These are phyloP conservation scores for Syzygium grande DNA, from an alignment of 345 rosid species.

Conservation along the genomic window DNA sequence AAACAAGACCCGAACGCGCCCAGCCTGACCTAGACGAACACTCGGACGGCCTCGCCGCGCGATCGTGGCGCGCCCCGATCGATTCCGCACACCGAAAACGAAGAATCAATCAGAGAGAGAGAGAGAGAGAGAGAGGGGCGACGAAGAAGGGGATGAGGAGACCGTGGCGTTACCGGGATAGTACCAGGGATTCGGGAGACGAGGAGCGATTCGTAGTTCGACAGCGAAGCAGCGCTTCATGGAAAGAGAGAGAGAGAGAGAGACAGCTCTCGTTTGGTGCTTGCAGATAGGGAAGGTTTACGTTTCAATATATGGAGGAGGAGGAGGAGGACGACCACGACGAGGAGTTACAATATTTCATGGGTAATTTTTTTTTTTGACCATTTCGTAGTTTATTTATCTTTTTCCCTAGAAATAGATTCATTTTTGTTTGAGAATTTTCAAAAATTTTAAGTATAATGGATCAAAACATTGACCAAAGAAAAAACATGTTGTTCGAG, in stretches of 20 bases:
- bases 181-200: neutral
- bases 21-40: neutral
- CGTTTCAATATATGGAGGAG: neutral
- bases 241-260: neutral
- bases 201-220: neutral
- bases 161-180: neutral
- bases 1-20: neutral
- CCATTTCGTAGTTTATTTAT: neutral
- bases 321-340: no score
- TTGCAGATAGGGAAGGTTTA: neutral
- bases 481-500: neutral
- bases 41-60: neutral
- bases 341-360: no score
- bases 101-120: neutral
- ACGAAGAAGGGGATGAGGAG: neutral
- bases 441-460: neutral
- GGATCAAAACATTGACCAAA: neutral
- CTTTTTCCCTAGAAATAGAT: neutral
- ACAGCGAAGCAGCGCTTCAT: neutral
- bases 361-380: no score
- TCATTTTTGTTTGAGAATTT: neutral
- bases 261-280: neutral
- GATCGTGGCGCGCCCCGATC: neutral
- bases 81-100: neutral
- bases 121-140: neutral